Evolutionary conservation across 2,329 filamentous ascomycete genomes (phyloP).

Genomic region (Alternaria triticina): DNA sequence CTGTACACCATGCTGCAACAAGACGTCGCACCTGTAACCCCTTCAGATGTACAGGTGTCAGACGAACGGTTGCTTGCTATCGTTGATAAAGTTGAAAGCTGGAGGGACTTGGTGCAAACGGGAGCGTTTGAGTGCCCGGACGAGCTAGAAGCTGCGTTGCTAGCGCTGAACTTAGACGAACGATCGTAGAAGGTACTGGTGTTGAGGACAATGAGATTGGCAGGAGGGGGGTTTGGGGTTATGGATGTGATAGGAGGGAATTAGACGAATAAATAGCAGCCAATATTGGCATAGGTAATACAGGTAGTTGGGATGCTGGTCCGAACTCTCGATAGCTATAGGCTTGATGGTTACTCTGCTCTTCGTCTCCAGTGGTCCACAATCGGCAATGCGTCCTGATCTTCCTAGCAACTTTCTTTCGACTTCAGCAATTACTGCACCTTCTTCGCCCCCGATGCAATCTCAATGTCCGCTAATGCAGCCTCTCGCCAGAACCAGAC

Average conservation of each 20-base stretch:
- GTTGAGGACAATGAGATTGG: background rate
- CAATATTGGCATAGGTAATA: background rate
- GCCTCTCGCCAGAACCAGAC: conserved; percentile 26
- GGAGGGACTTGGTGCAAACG: background rate
- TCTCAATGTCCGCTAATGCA: conserved; percentile 19
- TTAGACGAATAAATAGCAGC: background rate
- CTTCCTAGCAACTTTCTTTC: background rate
- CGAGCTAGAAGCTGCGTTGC: background rate
- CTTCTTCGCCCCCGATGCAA: conserved; percentile 14
- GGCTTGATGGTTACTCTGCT: background rate
- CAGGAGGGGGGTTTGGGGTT: background rate
- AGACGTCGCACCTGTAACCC: background rate
- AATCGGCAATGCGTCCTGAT: background rate
- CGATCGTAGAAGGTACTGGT: background rate
- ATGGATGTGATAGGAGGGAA: background rate
- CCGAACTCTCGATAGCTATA: background rate
- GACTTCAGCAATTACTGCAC: background rate
- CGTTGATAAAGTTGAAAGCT: background rate
- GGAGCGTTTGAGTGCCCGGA: background rate
- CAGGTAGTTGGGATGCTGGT: background rate
- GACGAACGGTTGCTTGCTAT: background rate
- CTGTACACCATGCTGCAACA: background rate
- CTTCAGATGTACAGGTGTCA: background rate
- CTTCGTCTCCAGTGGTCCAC: background rate
- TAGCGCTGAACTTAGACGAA: background rate